Percentiles rank a stretch among this genome's conserved stretches.
phyloP scores from a whole-genome alignment of 768 basidiomycete species.

The Solioccasus polychromus region DNA sequence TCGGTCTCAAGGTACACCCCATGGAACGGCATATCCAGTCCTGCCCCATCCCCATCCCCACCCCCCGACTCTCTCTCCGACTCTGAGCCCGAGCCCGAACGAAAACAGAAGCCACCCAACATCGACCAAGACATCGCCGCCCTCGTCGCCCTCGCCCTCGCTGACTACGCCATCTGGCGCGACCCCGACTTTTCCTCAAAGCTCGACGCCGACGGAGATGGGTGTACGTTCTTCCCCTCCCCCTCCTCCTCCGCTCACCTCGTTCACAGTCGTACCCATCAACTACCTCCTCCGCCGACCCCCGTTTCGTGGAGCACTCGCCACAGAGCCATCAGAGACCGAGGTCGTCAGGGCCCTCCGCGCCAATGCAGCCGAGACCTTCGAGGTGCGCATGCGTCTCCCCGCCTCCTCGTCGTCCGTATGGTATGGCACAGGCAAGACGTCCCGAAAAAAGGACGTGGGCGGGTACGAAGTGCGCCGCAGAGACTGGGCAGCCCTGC shows the following conservation, averaged over 20 bases:
- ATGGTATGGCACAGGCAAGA: slow-evolving; percentile 35
- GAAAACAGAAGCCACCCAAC: slow-evolving; percentile 14
- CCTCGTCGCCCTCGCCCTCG: slow-evolving; percentile 59
- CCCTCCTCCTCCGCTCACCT: neutral
- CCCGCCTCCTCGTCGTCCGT: slow-evolving; percentile 31
- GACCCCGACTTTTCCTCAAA: slow-evolving; percentile 52
- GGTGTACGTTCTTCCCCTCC: slow-evolving; percentile 48
- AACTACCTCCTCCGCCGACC: slow-evolving; percentile 45
- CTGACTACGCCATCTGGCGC: slow-evolving; percentile 67
- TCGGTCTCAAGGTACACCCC: slow-evolving; percentile 37
- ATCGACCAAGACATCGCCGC: slow-evolving; percentile 45
- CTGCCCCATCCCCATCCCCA: slow-evolving; percentile 3
- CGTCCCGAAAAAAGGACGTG: slow-evolving; percentile 29
- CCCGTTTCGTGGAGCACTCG: slow-evolving; percentile 28
- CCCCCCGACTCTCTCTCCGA: slow-evolving; percentile 9
- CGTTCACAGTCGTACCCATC: slow-evolving; percentile 54
- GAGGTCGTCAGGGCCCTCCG: slow-evolving; percentile 59
- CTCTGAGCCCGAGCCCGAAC: slow-evolving; percentile 3
- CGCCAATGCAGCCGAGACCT: slow-evolving; percentile 37
- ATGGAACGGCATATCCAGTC: slow-evolving; percentile 17
- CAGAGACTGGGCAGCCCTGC: slow-evolving; percentile 39
- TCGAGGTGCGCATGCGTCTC: slow-evolving; percentile 66
- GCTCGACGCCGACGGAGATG: slow-evolving; percentile 41
- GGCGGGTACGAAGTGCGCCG: slow-evolving; percentile 69
- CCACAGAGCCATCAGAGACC: slow-evolving; percentile 37